phyloP scores from a whole-genome alignment of 352 stramenopile species.

The Pythium periplocum region DNA sequence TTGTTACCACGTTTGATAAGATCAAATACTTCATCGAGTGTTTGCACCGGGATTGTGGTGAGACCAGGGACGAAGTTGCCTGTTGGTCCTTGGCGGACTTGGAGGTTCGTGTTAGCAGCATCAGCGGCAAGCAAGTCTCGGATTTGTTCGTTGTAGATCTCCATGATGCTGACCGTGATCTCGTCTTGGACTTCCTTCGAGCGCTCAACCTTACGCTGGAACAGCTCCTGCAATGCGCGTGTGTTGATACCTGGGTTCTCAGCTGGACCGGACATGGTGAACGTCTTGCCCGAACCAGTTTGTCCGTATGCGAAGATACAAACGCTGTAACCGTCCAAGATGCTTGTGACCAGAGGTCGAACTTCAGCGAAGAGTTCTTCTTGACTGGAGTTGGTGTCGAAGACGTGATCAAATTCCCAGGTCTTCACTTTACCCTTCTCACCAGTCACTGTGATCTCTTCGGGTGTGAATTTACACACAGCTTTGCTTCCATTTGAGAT shows the following conservation, averaged over 20 bases:
- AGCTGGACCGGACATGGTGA: constrained; percentile 69
- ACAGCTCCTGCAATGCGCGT: constrained; percentile 76
- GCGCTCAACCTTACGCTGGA: constrained; percentile 61
- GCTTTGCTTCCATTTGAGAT: constrained; percentile 66
- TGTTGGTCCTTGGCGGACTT: constrained; percentile 75
- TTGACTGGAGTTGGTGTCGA: constrained; percentile 70
- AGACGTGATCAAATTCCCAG: constrained; percentile 85
- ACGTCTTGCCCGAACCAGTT: constrained; percentile 85
- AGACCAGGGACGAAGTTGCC: constrained; percentile 84
- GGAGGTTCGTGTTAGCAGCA: constrained; percentile 71
- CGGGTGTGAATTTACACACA: constrained; percentile 72
- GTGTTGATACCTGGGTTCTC: constrained; percentile 84
- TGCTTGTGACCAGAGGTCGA: constrained; percentile 73
- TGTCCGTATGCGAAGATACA: constrained; percentile 91
- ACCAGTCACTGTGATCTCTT: constrained; percentile 73
- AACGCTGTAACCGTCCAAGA: constrained; percentile 85
- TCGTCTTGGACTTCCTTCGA: constrained; percentile 78
- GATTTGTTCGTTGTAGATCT: constrained; percentile 97
- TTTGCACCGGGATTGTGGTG: constrained; percentile 66
- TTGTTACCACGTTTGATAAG: constrained; percentile 84
- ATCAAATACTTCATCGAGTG: constrained; percentile 79
- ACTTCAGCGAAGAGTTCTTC: constrained; percentile 78
- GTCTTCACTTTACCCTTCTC: constrained; percentile 86
- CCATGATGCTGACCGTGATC: constrained; percentile 89
- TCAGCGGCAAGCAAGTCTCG: constrained; percentile 89